Evolutionary conservation across 148 eudicot genomes (phyloP), one percentile per base, ranked within the genome.

Genomic region (Vaccinium myrtillus): DNA sequence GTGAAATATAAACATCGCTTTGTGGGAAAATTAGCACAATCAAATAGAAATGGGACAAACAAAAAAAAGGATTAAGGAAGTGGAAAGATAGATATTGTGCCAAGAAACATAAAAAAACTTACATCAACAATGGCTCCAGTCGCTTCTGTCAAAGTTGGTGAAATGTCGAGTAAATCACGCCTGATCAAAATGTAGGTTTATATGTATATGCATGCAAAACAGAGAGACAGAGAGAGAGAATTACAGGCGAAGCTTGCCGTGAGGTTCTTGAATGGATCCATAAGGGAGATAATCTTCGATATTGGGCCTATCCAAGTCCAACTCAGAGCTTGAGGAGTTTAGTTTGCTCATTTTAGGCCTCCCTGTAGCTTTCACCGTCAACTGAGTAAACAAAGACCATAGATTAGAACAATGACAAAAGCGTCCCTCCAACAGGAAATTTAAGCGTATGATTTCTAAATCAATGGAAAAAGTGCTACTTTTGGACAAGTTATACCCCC

Each of bases 51-150:
- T 6, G 5, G 50, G 21, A 51, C 30, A 39, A 5, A 77, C 4
- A 23, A 55, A 27, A 78, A 12, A 5, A 25, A 23, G 18, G 39
- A 10, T 21, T 2, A 27, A 27, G 30, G 30, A 5, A 76, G 30
- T 48, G 36, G 12, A 50, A 18, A 50, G 18, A 77, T 19, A 50
- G 7, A 46, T 74, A 8, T 75, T 50, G 10, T 10, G 25, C 0
- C 49, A 70, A 80, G 51, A 59, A 4, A 32, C 78, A 80, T 49
- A 27, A 5, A 43, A 54, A 51, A 18, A 73, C 95, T 92, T 81
- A 94, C 99, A 90, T 97, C 98, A 77, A 97, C 90, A 86, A 97
- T 94, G 81, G 99, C 99, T 75, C 99, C 98, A 87, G 98, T 98
- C 32, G 94, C 98, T 86, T 97, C 98, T 0, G 96, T 95, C 8